Evolutionary conservation across 2,329 filamentous ascomycete genomes (phyloP).

Genomic region (Lasiodiplodia theobromae): DNA sequence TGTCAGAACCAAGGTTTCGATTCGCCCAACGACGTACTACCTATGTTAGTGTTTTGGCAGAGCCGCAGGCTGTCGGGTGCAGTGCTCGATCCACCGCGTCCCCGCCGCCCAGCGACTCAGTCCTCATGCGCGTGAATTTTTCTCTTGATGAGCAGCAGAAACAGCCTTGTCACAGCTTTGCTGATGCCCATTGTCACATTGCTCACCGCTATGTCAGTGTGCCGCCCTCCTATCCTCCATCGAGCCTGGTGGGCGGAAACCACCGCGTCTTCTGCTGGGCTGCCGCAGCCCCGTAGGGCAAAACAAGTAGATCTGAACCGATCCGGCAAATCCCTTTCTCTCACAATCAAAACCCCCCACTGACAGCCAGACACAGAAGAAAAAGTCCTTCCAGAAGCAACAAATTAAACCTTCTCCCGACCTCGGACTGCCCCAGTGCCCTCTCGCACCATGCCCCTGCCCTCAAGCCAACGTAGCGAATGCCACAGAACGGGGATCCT

Average conservation of each 20-base stretch:
- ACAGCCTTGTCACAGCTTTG: constrained; percentile 1
- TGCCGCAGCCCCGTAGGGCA: constrained; percentile 18
- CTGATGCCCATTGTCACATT: constrained; percentile 2
- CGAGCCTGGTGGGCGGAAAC: constrained; percentile 14
- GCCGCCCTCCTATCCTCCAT: not conserved
- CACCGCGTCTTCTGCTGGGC: constrained; percentile 7
- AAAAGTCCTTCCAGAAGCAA: constrained; percentile 13
- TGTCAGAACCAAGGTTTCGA: not conserved
- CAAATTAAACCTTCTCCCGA: constrained; percentile 23
- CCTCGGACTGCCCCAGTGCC: not conserved
- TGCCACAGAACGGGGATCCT: constrained; percentile 2
- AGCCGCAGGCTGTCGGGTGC: not conserved
- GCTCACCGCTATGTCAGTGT: constrained; percentile 14
- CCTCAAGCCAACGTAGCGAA: not conserved
- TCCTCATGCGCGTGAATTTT: not conserved
- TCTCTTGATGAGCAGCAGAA: not conserved
- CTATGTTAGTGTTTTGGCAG: not conserved
- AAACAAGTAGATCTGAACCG: not conserved
- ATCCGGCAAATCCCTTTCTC: constrained; percentile 16
- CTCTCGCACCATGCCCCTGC: not conserved
- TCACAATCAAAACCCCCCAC: constrained; percentile 1
- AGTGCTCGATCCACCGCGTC: not conserved
- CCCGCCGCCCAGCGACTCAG: not conserved
- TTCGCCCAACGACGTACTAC: too few relatives aligned
- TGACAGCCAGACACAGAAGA: not conserved